A percentile compares a stretch with the other conserved stretches of the same genome.
Conservation (phyloP, 345 rosid species). For the Salix exigua region DNA sequence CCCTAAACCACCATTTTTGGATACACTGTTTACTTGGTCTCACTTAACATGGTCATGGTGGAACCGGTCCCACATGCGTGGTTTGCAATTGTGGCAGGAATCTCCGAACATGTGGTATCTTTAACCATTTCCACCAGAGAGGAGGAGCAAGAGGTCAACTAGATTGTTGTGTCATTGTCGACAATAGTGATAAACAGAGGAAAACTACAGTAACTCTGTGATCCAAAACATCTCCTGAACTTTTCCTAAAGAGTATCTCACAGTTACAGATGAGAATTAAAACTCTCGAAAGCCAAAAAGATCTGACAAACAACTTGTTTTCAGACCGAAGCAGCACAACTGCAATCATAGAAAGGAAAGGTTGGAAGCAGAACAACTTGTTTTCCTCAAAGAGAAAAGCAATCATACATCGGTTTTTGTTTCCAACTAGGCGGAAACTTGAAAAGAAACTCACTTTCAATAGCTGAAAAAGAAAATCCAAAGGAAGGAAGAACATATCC, state of each 20-base stretch:
- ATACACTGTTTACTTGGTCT: slow-evolving; percentile 30
- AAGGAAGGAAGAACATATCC: not conserved
- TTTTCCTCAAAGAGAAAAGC: not conserved
- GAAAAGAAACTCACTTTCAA: not conserved
- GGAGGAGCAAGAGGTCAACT: not conserved
- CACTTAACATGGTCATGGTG: slow-evolving; percentile 24
- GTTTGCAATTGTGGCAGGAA: slow-evolving; percentile 2
- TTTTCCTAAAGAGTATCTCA: not conserved
- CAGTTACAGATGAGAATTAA: not conserved
- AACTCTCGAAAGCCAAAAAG: not conserved
- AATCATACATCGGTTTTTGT: not conserved
- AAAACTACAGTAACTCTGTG: not conserved
- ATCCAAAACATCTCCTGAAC: not conserved
- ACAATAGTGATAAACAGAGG: not conserved
- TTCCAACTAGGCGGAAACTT: slow-evolving; percentile 11
- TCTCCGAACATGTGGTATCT: slow-evolving; percentile 2
- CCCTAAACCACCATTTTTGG: slow-evolving; percentile 21
- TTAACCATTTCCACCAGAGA: not conserved
- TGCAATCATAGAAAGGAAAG: not conserved
- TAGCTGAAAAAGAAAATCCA: not conserved
- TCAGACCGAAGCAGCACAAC: not conserved
- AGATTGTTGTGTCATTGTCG: not conserved
- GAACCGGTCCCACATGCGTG: slow-evolving; percentile 15
- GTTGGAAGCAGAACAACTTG: not conserved
- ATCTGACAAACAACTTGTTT: not conserved